A percentile compares a stretch with the other conserved stretches of the same genome.
phyloP scores from a whole-genome alignment of 805 yeast species.

The Candida fluviatilis region DNA sequence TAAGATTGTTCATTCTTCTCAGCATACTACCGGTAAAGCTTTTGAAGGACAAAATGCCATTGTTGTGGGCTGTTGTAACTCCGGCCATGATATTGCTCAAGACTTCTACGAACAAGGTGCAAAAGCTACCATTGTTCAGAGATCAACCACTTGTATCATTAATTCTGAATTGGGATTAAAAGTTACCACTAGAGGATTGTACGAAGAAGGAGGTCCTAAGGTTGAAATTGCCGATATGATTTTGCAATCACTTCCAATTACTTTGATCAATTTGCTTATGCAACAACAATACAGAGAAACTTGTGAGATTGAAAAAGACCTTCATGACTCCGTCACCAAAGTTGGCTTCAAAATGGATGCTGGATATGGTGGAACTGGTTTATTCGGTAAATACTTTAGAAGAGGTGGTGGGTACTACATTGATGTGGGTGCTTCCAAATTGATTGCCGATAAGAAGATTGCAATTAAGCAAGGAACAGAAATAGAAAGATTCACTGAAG shows the following conservation, averaged over 20 bases:
- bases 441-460: conserved; percentile 37
- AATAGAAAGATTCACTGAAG: conserved; percentile 31
- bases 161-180: conserved; percentile 30
- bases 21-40: conserved; percentile 37
- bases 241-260: conserved; percentile 30
- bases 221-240: conserved; percentile 38
- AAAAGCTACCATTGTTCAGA: conserved; percentile 40
- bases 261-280: conserved; percentile 29
- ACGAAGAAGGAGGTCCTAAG: conserved; percentile 32
- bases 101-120: conserved; percentile 44
- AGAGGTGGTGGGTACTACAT: conserved; percentile 46
- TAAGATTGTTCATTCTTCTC: conserved; percentile 38
- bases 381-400: conserved; percentile 35
- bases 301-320: conserved; percentile 25
- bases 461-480: conserved; percentile 30
- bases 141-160: conserved; percentile 43
- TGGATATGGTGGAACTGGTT: conserved; percentile 42
- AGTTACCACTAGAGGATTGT: conserved; percentile 26
- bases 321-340: conserved; percentile 25
- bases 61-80: conserved; percentile 44
- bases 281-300: conserved; percentile 34
- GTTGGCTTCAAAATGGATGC: conserved; percentile 39
- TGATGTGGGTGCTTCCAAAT: conserved; percentile 41
- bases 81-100: conserved; percentile 44
- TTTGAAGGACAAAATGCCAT: conserved; percentile 40